Percentiles rank a stretch among this genome's conserved stretches.
Conservation (phyloP, 495 filamentous ascomycete species). For the Aspergillus sparsus region DNA sequence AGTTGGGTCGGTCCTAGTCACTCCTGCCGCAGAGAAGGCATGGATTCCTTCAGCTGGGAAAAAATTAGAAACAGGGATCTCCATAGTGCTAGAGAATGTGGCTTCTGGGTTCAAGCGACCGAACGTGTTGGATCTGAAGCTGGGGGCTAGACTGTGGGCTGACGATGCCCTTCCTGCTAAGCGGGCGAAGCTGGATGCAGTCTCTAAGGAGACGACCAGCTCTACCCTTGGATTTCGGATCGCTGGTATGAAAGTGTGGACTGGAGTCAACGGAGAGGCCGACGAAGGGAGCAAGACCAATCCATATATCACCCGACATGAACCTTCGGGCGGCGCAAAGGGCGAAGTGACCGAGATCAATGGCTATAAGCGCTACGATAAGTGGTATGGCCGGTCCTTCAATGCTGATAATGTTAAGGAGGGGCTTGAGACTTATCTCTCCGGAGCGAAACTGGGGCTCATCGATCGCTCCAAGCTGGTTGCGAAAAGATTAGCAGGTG, state of each 20-base stretch:
- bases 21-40: slow-evolving; percentile 27
- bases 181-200: slow-evolving; percentile 73
- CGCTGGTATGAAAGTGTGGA: slow-evolving; percentile 92
- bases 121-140: slow-evolving; percentile 94
- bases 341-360: slow-evolving; percentile 46
- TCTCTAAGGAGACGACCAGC: slow-evolving; percentile 77
- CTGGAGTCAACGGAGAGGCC: slow-evolving; percentile 55
- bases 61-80: slow-evolving; percentile 69
- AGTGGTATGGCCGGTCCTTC: slow-evolving; percentile 80
- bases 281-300: slow-evolving; percentile 43
- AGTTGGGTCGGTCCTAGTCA: slow-evolving; percentile 9
- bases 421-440: slow-evolving; percentile 76
- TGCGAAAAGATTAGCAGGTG: slow-evolving; percentile 62
- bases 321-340: slow-evolving; percentile 38
- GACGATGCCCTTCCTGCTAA: slow-evolving; percentile 78
- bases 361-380: slow-evolving; percentile 78
- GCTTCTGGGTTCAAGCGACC: slow-evolving; percentile 78
- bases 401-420: slow-evolving; percentile 68
- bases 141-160: slow-evolving; percentile 84
- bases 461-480: slow-evolving; percentile 56
- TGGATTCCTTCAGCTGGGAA: slow-evolving; percentile 54
- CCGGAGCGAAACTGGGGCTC: slow-evolving; percentile 57
- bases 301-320: slow-evolving; percentile 44
- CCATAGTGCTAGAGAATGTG: slow-evolving; percentile 86
- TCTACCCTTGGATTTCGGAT: slow-evolving; percentile 81